phyloP scores from a whole-genome alignment of 371 early-diverging fungal species.

The Funneliformis caledonium region DNA sequence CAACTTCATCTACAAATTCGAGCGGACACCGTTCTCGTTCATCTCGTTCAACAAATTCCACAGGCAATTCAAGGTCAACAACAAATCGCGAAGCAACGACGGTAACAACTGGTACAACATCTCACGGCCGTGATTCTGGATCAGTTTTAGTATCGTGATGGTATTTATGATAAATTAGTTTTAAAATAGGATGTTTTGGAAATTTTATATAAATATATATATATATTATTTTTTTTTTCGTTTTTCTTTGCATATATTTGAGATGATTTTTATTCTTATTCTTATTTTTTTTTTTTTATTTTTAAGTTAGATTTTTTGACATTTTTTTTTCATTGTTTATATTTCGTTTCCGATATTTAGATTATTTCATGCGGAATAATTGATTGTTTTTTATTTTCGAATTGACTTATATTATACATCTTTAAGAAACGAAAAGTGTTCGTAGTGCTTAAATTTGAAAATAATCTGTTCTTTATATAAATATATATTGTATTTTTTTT shows the following conservation, averaged over 20 bases:
- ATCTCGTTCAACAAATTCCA: background rate
- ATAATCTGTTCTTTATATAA: too few species aligned
- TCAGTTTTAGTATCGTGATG: conserved; percentile 20
- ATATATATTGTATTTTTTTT: background rate
- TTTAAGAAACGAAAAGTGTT: background rate
- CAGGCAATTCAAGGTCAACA: background rate
- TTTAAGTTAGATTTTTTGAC: background rate
- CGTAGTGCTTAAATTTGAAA: background rate
- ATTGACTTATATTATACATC: background rate
- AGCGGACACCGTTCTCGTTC: background rate
- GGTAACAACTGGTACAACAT: background rate
- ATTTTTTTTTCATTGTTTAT: background rate
- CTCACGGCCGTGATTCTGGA: conserved; percentile 9
- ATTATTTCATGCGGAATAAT: background rate
- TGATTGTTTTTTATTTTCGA: background rate
- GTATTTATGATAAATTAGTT: background rate
- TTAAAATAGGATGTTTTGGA: background rate
- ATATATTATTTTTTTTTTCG: background rate
- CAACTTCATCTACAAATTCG: background rate
- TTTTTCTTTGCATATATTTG: background rate
- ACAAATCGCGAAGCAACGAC: conserved; percentile 7
- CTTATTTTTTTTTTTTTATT: too few species aligned
- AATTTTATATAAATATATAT: background rate
- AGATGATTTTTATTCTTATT: background rate
- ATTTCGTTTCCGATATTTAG: background rate